Base-by-base conservation (phyloP, 352 stramenopile genomes). In the Globisporangium spiculum region DNA sequence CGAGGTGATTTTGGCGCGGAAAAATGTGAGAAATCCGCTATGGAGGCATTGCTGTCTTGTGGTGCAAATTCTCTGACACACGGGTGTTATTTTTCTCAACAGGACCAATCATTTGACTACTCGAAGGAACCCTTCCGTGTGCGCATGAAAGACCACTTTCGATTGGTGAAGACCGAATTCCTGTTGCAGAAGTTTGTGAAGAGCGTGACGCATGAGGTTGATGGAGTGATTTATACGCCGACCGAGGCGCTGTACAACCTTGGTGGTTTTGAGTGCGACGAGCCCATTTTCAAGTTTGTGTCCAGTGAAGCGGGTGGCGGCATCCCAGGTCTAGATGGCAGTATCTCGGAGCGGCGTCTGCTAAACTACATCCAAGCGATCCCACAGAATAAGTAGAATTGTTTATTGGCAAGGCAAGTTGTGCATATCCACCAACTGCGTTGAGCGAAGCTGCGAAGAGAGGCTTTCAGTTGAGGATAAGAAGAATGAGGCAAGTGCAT, bases 101-200 rank as follows among this genome's bases (percentile, higher is more conserved):
- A 96, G 86, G 86, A 96, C 62, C 79, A 84, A 44, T 81, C 77
- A 27, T 92, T 91, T 63, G 84, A 94, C 69, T 93, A 92, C 66
- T 54, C 71, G 38, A 84, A 79, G n/a, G 89, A 96, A 69, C 86
- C 89, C 2, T 96, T 96, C 73, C 86, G 89, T 24, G 85, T 96
- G 48, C 87, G 89, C 57, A 96, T 96, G 89, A 95, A 95, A 71
- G 89, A 96, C 58, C 89, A 96, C 68, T 96, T 95, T 68, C 86
- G 87, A 65, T 67, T 96, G 54, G 83, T 76, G 5, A 96, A 95
- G 78, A 93, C 89, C 44, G 86, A 95, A 74, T 94, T 90, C 64
- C 69, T 95, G 77, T 66, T 96, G 66, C 83, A 84, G 63, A 95
- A 92, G 69, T 96, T 96, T 57, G 83, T 92, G n/a, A 81, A 88